phyloP scores from a whole-genome alignment of 257 asterid genomes.

The Solanum okadae region DNA sequence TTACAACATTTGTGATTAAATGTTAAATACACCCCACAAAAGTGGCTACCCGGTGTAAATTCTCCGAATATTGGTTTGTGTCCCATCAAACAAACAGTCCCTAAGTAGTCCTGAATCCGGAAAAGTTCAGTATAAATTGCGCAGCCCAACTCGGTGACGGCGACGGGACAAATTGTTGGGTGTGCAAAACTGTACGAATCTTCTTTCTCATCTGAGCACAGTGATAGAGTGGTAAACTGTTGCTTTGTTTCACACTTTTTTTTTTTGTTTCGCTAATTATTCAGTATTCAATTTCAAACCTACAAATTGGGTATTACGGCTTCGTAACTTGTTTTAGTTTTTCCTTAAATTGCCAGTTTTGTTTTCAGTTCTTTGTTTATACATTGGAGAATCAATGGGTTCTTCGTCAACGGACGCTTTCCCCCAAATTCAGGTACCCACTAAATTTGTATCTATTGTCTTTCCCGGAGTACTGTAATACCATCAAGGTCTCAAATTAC shows the following conservation, averaged over 20 bases:
- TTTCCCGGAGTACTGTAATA: background rate
- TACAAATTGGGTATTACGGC: background rate
- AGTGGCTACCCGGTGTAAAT: background rate
- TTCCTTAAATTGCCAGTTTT: background rate
- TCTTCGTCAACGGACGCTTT: constrained; percentile 25
- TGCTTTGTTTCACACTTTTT: background rate
- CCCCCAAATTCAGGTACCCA: constrained; percentile 39
- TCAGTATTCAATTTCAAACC: background rate
- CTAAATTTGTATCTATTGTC: background rate
- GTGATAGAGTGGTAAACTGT: background rate
- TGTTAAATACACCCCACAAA: background rate
- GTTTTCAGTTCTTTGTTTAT: background rate
- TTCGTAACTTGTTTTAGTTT: background rate
- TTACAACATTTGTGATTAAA: background rate
- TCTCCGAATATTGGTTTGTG: background rate
- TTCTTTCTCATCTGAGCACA: background rate
- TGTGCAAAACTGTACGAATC: background rate
- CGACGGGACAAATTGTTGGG: background rate
- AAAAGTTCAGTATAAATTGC: background rate
- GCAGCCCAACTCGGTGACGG: background rate
- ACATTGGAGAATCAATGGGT: constrained; percentile 11
- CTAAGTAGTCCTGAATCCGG: background rate
- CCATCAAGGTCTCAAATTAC: background rate
- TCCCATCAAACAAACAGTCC: background rate
- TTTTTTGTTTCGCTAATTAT: background rate